Base-by-base conservation (phyloP, 2,329 filamentous ascomycete species). In the Escovopsis sp. region DNA sequence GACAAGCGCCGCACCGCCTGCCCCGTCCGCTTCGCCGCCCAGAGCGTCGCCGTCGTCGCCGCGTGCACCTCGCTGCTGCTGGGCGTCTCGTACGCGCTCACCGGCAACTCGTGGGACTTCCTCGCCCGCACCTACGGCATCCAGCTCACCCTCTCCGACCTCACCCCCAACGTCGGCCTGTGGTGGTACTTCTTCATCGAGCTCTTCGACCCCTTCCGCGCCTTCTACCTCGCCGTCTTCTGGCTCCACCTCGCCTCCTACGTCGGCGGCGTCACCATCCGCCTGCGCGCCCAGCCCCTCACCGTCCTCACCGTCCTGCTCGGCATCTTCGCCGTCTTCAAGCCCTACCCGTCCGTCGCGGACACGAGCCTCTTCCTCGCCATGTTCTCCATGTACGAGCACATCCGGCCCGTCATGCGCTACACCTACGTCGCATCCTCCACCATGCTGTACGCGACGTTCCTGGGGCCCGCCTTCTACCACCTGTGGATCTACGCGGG, bases 181-280 rank as follows among this genome's bases (percentile, higher is more conserved):
- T 98, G 91, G 91, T 98, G 91, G 91, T 98, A 98, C 63, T 98
- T 98, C 65, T 96, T 98, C 58, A 94, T 93, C 51, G 89, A 98
- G 58, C 98, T 98, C 79, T 98, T 98, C 59, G 91, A 98, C 63
- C 89, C 88, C 1, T 98, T 98, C 71, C 76, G 91, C 33, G 81
- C 83, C 51, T 98, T 98, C 70, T 98, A 96, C 70, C 74, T 98
- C 3, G 91, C 84, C 42, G 88, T 98, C 39, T 98, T 98, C 66
- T 96, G 93, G 87, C 73, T 98, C 46, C 91, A 98, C 57, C 76
- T 96, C 44, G 78, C 83, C 1, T 82, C 84, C 33, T 98, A 98
- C 61, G 84, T 94, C 31, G 83, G 82, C 13, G 89, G 85, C 0
- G 67, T 98, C 35, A 86, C 81, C 11, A 72, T 95, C 42, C 81